These are phyloP conservation scores for Phaeoacremonium minimum DNA, from an alignment of 2,329 filamentous ascomycete genomes.

Conservation along the genomic window DNA sequence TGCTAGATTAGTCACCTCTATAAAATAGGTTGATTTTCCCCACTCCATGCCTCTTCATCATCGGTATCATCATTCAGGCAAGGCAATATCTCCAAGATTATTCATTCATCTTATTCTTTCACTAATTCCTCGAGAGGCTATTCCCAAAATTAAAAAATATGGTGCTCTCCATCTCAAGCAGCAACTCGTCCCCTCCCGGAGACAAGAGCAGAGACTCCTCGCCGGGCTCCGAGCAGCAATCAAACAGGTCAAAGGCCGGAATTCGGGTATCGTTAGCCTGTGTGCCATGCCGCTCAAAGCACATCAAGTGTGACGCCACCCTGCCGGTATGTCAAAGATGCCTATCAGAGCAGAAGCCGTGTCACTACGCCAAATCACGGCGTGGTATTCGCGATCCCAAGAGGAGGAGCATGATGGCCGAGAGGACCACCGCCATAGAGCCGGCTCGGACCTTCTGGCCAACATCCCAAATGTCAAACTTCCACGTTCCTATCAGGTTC, in stretches of 20 bases:
- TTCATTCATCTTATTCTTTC: too few relatives aligned
- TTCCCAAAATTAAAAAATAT: too few relatives aligned
- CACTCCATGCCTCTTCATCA: too few relatives aligned
- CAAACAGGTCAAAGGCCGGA: slow-evolving; percentile 21
- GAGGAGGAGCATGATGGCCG: slow-evolving; percentile 24
- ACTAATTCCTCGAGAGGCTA: too few relatives aligned
- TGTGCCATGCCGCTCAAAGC: slow-evolving; percentile 45
- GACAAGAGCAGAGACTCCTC: slow-evolving; percentile 2
- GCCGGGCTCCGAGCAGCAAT: slow-evolving; percentile 3
- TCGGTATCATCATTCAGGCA: too few relatives aligned
- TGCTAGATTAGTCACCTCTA: too few relatives aligned
- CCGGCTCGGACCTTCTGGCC: slow-evolving; percentile 11
- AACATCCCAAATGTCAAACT: slow-evolving; percentile 15
- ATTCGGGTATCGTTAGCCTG: slow-evolving; percentile 37
- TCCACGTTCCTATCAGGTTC: slow-evolving; percentile 11
- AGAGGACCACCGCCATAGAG: slow-evolving; percentile 16
- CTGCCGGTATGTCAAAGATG: slow-evolving; percentile 39
- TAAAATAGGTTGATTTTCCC: too few relatives aligned
- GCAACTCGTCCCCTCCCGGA: not conserved
- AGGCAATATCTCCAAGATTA: too few relatives aligned
- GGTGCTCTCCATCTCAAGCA: too few relatives aligned
- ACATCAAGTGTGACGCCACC: slow-evolving; percentile 27
- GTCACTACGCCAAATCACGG: slow-evolving; percentile 42
- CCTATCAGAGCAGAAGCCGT: slow-evolving; percentile 34
- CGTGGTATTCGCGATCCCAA: slow-evolving; percentile 34